phyloP scores from a whole-genome alignment of 73 alveolate species.

The Paramecium bursaria region DNA sequence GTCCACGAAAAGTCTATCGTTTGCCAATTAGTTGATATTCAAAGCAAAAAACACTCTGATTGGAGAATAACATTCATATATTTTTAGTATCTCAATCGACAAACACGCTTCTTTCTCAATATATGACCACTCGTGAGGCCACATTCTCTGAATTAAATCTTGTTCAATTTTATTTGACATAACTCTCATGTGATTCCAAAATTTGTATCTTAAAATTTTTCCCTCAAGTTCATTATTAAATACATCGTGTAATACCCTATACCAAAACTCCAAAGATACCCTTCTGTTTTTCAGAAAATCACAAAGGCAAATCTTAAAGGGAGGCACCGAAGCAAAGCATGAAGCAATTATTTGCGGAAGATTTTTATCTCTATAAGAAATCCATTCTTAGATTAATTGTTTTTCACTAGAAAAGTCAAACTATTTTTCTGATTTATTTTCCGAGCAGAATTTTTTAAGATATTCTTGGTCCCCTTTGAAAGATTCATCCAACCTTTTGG shows the following conservation, averaged over 20 bases:
- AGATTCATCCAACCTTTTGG: conserved; percentile 40
- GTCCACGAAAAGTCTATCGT: not conserved
- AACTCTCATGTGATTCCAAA: conserved; percentile 39
- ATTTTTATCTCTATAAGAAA: not conserved
- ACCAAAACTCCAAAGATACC: conserved; percentile 21
- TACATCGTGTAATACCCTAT: conserved; percentile 27
- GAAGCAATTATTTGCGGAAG: no score
- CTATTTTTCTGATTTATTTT: not conserved
- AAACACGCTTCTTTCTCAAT: conserved; percentile 31
- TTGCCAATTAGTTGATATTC: not conserved
- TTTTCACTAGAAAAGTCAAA: not conserved
- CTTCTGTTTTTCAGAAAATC: conserved; percentile 7
- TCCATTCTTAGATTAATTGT: not conserved
- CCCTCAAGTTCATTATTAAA: conserved; percentile 18
- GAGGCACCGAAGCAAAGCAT: no score
- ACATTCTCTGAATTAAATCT: conserved; percentile 1
- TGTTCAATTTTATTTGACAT: not conserved
- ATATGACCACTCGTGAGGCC: conserved; percentile 60
- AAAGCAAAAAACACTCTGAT: not conserved
- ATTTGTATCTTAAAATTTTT: conserved; percentile 6
- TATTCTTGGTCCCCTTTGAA: conserved; percentile 7
- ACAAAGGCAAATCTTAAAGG: conserved; percentile 37
- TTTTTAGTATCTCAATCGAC: not conserved
- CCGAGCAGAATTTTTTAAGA: not conserved
- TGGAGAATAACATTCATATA: conserved; percentile 23